Evolutionary conservation across 2,329 filamentous ascomycete species (phyloP).

Genomic region (Dactylellina leptospora): DNA sequence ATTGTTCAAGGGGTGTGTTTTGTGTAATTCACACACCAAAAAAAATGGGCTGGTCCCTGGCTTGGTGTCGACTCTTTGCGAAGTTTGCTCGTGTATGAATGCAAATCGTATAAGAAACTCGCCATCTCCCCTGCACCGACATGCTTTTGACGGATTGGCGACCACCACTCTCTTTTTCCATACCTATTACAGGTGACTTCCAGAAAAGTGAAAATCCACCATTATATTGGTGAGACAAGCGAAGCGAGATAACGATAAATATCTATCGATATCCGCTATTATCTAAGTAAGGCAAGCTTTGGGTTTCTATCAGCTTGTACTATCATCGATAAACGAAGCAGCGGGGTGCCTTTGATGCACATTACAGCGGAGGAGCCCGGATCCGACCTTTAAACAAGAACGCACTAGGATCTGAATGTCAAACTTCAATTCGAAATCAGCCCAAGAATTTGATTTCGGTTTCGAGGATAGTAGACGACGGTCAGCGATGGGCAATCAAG

Average conservation of each 20-base stretch:
- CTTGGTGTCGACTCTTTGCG: slow-evolving; percentile 35
- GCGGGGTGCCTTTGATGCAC: not conserved
- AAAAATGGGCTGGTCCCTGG: slow-evolving; percentile 32
- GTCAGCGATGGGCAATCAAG: slow-evolving; percentile 49
- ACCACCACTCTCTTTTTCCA: slow-evolving; percentile 53
- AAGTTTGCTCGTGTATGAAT: slow-evolving; percentile 30
- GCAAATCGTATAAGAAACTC: slow-evolving; percentile 53
- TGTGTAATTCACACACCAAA: slow-evolving; percentile 50
- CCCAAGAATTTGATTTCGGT: slow-evolving; percentile 50
- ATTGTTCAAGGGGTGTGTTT: slow-evolving; percentile 46
- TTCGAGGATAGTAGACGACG: slow-evolving; percentile 45
- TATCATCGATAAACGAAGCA: slow-evolving; percentile 20
- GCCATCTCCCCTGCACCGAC: slow-evolving; percentile 49
- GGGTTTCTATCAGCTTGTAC: slow-evolving; percentile 12
- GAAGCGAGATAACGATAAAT: slow-evolving; percentile 47
- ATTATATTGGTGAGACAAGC: slow-evolving; percentile 49
- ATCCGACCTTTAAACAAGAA: slow-evolving; percentile 19
- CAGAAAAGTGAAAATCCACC: slow-evolving; percentile 39
- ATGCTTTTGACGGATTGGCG: slow-evolving; percentile 51
- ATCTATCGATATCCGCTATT: slow-evolving; percentile 37
- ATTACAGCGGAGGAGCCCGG: slow-evolving; percentile 23
- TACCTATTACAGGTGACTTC: slow-evolving; percentile 34
- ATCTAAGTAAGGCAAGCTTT: slow-evolving; percentile 27
- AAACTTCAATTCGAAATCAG: slow-evolving; percentile 38
- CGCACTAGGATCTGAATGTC: slow-evolving; percentile 41